phyloP scores from a whole-genome alignment of 163 green algal genomes.

The Chlamydomonas reinhardtii region DNA sequence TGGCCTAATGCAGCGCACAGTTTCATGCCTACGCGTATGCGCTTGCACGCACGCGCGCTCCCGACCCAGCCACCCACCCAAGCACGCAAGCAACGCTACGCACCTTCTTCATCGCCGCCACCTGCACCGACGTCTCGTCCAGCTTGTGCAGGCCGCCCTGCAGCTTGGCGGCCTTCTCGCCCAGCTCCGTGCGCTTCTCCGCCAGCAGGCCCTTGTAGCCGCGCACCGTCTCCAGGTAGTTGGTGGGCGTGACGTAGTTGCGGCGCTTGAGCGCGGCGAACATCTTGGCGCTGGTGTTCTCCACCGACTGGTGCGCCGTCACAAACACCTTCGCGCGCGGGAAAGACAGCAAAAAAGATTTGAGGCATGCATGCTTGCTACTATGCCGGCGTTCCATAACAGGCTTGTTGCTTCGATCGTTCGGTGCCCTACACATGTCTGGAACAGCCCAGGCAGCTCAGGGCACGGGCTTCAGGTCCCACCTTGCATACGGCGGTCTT shows the following conservation, averaged over 20 bases:
- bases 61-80: too few relatives aligned
- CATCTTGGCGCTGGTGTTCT: slow-evolving; percentile 76
- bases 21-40: too few relatives aligned
- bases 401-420: too few relatives aligned
- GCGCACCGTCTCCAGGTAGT: slow-evolving; percentile 90
- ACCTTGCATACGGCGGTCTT: slow-evolving; percentile 83
- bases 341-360: too few relatives aligned
- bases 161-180: slow-evolving; percentile 82
- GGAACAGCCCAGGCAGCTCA: too few relatives aligned
- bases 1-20: too few relatives aligned
- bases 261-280: slow-evolving; percentile 77
- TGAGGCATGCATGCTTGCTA: too few relatives aligned
- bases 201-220: slow-evolving; percentile 83
- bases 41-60: too few relatives aligned
- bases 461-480: not conserved
- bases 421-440: too few relatives aligned
- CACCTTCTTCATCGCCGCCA: slow-evolving; percentile 84
- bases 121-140: slow-evolving; percentile 87
- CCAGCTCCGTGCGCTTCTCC: slow-evolving; percentile 82
- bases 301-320: slow-evolving; percentile 82
- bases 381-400: too few relatives aligned
- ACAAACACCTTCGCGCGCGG: slow-evolving; percentile 84
- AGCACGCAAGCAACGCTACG: too few relatives aligned
- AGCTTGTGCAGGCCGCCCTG: slow-evolving; percentile 88
- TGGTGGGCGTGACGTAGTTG: slow-evolving; percentile 93